Conservation (phyloP, 495 filamentous ascomycete species). For the Aspergillus olivimuriae region DNA sequence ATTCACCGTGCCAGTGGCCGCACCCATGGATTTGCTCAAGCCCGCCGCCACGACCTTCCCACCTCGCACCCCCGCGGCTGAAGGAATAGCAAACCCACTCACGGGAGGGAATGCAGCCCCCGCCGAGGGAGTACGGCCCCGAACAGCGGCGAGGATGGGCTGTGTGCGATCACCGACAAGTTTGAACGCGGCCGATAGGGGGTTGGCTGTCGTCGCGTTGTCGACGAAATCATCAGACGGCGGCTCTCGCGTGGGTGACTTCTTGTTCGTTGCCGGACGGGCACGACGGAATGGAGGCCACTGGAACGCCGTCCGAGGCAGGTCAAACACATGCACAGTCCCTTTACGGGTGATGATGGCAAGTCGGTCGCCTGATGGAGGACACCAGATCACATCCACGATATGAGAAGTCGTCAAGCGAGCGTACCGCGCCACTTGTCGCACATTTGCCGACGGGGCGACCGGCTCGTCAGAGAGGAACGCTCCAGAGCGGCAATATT, state of each 20-base stretch:
- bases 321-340: constrained; percentile 86
- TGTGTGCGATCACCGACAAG: constrained; percentile 51
- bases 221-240: constrained; percentile 37
- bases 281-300: constrained; percentile 81
- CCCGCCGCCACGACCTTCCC: constrained; percentile 77
- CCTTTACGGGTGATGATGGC: constrained; percentile 86
- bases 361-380: constrained; percentile 69
- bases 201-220: constrained; percentile 49
- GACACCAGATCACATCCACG: constrained; percentile 82
- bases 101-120: constrained; percentile 40
- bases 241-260: constrained; percentile 23
- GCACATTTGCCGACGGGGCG: constrained; percentile 48
- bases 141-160: constrained; percentile 50
- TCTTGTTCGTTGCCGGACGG: constrained; percentile 37
- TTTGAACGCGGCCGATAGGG: constrained; percentile 59
- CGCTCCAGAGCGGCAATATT: constrained; percentile 33
- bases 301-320: constrained; percentile 74
- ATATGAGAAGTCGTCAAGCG: constrained; percentile 87
- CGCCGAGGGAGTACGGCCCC: constrained; percentile 44
- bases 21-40: constrained; percentile 76
- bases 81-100: constrained; percentile 46
- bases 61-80: constrained; percentile 63
- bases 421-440: constrained; percentile 78
- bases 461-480: constrained; percentile 34
- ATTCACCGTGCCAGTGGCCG: constrained; percentile 69